These are phyloP conservation scores for Tagetes erecta DNA, from an alignment of 129 eudicot species.

Conservation along the genomic window DNA sequence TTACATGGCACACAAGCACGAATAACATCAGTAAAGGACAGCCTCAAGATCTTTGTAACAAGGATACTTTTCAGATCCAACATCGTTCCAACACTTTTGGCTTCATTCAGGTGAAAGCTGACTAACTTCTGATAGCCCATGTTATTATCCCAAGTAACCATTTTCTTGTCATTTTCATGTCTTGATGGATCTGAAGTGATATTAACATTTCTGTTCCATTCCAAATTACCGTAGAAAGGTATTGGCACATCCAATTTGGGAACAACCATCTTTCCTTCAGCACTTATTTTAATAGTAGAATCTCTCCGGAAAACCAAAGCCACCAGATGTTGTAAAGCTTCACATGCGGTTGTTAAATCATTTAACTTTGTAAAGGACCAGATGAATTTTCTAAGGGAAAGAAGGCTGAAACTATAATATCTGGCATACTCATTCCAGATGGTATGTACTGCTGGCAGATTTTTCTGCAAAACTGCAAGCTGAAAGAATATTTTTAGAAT, in stretches of 20 bases:
- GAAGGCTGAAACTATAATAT: constrained; percentile 51
- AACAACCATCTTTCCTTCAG: constrained; percentile 40
- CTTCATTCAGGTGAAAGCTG: constrained; percentile 23
- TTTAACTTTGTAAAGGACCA: constrained; percentile 60
- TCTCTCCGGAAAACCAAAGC: constrained; percentile 37
- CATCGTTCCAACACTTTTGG: constrained; percentile 17
- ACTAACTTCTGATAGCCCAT: background rate
- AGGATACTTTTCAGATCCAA: constrained; percentile 19
- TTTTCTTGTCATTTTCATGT: background rate
- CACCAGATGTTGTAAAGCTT: constrained; percentile 68
- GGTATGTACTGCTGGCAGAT: constrained; percentile 65
- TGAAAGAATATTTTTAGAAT: constrained; percentile 54
- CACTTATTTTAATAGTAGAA: constrained; percentile 32
- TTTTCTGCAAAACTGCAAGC: constrained; percentile 92
- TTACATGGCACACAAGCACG: constrained; percentile 54
- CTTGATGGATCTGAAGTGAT: too few relatives aligned
- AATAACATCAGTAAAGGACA: constrained; percentile 63
- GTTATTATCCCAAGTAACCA: constrained; percentile 20
- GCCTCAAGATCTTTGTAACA: constrained; percentile 53
- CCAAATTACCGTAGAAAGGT: constrained; percentile 34
- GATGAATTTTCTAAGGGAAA: constrained; percentile 61
- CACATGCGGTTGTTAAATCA: constrained; percentile 59
- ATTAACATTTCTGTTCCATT: background rate
- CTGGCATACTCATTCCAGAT: constrained; percentile 69
- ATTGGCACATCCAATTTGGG: constrained; percentile 67